Conservation (phyloP, 768 basidiomycete species). For the Hypholoma fasciculare region DNA sequence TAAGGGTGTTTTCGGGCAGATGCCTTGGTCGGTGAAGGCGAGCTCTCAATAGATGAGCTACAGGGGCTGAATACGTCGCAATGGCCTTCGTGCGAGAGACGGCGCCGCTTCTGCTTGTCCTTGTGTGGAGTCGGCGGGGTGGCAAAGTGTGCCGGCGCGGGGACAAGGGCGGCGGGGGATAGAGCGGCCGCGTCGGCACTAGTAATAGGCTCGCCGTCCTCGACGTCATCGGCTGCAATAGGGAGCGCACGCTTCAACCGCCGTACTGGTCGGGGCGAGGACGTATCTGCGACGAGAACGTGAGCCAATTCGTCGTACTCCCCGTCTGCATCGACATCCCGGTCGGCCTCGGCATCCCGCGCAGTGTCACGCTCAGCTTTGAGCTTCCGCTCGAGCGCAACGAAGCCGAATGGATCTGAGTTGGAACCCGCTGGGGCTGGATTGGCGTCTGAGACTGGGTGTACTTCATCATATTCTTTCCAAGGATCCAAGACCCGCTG, state of each 20-base stretch:
- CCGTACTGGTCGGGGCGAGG: constrained; percentile 26
- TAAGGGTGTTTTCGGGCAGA: constrained; percentile 13
- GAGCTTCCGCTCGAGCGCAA: constrained; percentile 52
- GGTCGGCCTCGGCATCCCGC: background rate
- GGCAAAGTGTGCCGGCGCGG: constrained; percentile 13
- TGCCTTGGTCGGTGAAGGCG: constrained; percentile 37
- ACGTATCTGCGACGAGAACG: constrained; percentile 28
- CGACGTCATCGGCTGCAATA: constrained; percentile 10
- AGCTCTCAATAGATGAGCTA: constrained; percentile 29
- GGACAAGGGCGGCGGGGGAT: background rate
- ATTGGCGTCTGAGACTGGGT: constrained; percentile 13
- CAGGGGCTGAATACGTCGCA: constrained; percentile 34
- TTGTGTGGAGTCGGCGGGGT: constrained; percentile 36
- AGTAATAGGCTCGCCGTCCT: background rate
- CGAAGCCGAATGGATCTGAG: constrained; percentile 60
- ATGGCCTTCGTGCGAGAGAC: constrained; percentile 25
- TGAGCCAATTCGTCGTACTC: constrained; percentile 21
- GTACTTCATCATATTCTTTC: constrained; percentile 20
- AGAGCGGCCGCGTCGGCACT: constrained; percentile 2
- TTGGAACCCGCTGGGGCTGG: constrained; percentile 14
- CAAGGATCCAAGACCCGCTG: constrained; percentile 17
- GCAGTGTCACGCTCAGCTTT: constrained; percentile 38
- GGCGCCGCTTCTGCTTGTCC: constrained; percentile 28
- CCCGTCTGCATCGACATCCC: constrained; percentile 9
- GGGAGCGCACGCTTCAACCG: constrained; percentile 17